phyloP scores from a whole-genome alignment of 768 basidiomycete species.

The Suillus tomentosus region DNA sequence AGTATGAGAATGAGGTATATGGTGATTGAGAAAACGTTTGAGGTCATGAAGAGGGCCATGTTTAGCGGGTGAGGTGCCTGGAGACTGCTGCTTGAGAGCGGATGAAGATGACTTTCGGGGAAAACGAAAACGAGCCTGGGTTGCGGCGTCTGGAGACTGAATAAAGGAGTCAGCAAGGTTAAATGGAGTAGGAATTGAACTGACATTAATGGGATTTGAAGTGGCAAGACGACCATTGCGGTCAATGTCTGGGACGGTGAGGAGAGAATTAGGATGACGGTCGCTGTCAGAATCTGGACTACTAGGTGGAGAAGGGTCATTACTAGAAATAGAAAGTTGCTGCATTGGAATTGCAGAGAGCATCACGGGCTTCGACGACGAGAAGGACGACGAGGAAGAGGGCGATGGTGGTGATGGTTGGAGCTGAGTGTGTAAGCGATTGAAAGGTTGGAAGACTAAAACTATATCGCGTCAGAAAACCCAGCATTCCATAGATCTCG shows the following conservation, averaged over 20 bases:
- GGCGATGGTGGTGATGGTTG: not conserved
- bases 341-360: slow-evolving; percentile 42
- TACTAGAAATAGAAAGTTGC: slow-evolving; percentile 21
- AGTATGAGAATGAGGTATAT: slow-evolving; percentile 64
- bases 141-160: slow-evolving; percentile 6
- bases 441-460: slow-evolving; percentile 10
- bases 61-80: slow-evolving; percentile 28
- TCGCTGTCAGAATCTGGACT: slow-evolving; percentile 1
- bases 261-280: not conserved
- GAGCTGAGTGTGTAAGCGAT: not conserved
- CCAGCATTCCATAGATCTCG: slow-evolving; percentile 6
- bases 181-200: not conserved
- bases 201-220: not conserved
- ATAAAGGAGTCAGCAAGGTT: slow-evolving; percentile 16
- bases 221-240: slow-evolving; percentile 15
- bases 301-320: not conserved
- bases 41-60: slow-evolving; percentile 87
- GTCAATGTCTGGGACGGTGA: slow-evolving; percentile 11
- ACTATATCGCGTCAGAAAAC: slow-evolving; percentile 2
- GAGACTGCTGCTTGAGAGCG: slow-evolving; percentile 12
- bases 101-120: slow-evolving; percentile 28
- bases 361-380: slow-evolving; percentile 24
- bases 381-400: slow-evolving; percentile 14
- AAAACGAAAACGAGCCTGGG: slow-evolving; percentile 31
- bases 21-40: slow-evolving; percentile 92